Base-by-base conservation (phyloP, 1,284 basidiomycete genomes). In the Naganishia sp. region DNA sequence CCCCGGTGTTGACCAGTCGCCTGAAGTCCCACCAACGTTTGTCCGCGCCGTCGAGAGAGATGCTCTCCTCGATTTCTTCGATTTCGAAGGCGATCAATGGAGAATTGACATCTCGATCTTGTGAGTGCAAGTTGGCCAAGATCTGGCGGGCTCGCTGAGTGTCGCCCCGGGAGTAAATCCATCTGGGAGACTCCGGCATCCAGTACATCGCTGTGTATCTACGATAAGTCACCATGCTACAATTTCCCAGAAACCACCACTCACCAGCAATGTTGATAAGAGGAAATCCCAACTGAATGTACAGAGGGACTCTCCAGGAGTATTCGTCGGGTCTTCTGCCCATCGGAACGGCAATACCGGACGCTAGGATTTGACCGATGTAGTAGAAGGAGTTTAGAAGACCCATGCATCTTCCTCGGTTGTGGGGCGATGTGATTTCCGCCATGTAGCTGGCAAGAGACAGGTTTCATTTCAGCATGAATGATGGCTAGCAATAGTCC, bases 11-110 rank as follows among this genome's bases (percentile, higher is more conserved):
- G 76, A 86, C 84, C 28, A 86, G 71, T 3, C 82, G 80, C 28
- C 83, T 75, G 77, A 84, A 85, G 71, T 86, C 84, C 84, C 84
- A 86, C 80, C 81, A 85, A 39, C 70, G 68, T 67, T 74, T 70
- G 60, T 74, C 74, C 15, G 72, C 71, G 9, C 74, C 74, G 31
- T 66, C 47, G 18, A 74, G 65, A 2, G 65, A 63, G 65, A 85
- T 82, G 68, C 81, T 81, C 73, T 84, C 83, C 65, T 83, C 80
- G 47, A 85, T 84, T 71, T 85, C 84, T 50, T 80, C 78, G 75
- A 85, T 81, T 72, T 85, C 82, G 11, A 85, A 75, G 43, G 82
- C 75, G 35, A 86, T 76, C 6, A 85, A 73, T 4, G 84, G 84
- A 2, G 84, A 85, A 56, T 83, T 74, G 45, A 76, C 56, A 70